Conservation (phyloP, 371 early-diverging fungal genomes). For the Rhizopus arrhizus region DNA sequence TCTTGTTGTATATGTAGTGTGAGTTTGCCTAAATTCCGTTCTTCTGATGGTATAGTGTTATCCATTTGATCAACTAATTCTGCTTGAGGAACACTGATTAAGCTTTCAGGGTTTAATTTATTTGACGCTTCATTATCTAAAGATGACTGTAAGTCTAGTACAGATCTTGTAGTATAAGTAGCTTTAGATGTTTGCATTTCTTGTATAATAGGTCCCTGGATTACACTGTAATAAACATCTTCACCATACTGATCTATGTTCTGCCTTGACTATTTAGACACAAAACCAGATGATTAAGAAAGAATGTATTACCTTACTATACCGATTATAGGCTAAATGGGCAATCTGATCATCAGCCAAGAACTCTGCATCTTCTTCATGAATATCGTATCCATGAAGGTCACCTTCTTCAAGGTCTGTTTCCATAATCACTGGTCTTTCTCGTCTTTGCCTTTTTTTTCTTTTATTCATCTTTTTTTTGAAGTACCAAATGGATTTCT, state of each 20-base stretch:
- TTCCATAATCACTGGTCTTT: slow-evolving; percentile 25
- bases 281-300: background rate
- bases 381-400: slow-evolving; percentile 25
- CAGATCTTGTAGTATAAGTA: slow-evolving; percentile 38
- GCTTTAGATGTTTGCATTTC: slow-evolving; percentile 18
- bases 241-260: slow-evolving; percentile 40
- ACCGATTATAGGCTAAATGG: slow-evolving; percentile 27
- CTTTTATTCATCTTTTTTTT: slow-evolving; percentile 20
- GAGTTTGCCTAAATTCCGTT: slow-evolving; percentile 20
- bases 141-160: slow-evolving; percentile 16
- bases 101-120: background rate
- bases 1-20: slow-evolving; percentile 25
- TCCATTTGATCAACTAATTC: slow-evolving; percentile 18
- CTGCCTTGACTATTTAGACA: slow-evolving; percentile 2
- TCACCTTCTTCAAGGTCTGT: slow-evolving; percentile 28
- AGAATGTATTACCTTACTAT: slow-evolving; percentile 12
- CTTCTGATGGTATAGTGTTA: slow-evolving; percentile 27
- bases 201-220: slow-evolving; percentile 23
- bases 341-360: slow-evolving; percentile 50
- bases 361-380: slow-evolving; percentile 42
- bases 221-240: slow-evolving; percentile 26
- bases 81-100: slow-evolving; percentile 21
- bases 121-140: background rate
- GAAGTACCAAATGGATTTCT: slow-evolving; percentile 46
- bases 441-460: slow-evolving; percentile 14